Conservation (phyloP, 306 rosid genomes). For the Gillenia trifoliata region DNA sequence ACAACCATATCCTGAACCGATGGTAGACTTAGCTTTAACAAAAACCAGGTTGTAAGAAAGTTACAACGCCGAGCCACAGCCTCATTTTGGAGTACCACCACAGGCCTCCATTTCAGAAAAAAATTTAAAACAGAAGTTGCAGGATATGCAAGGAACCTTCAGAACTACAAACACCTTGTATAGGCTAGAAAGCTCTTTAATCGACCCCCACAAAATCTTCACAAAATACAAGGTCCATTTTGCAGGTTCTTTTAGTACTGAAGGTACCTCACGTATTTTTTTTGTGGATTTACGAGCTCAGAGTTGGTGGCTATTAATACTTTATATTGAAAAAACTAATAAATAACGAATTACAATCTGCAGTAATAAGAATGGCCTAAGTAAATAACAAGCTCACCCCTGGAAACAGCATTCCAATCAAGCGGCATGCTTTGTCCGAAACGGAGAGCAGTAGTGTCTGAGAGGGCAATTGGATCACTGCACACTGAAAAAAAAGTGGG, state of each 20-base stretch:
- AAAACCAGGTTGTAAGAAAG: conserved; percentile 10
- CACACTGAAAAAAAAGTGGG: conserved; percentile 62
- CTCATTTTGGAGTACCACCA: conserved; percentile 11
- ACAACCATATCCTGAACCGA: conserved; percentile 88
- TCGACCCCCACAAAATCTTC: not conserved
- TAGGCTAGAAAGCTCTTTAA: not conserved
- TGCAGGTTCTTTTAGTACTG: conserved; percentile 5
- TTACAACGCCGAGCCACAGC: conserved; percentile 10
- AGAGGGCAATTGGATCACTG: conserved; percentile 92
- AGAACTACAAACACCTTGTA: conserved; percentile 5
- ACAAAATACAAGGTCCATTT: not conserved
- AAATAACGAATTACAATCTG: not conserved
- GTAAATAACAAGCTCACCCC: conserved; percentile 55
- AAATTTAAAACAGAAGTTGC: not conserved
- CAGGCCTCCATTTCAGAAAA: conserved; percentile 3
- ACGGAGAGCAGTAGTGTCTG: conserved; percentile 92
- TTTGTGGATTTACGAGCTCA: conserved; percentile 12
- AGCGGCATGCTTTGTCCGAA: conserved; percentile 89
- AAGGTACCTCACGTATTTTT: conserved; percentile 4
- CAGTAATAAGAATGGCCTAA: not conserved
- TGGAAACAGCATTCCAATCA: conserved; percentile 98
- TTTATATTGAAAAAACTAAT: not conserved
- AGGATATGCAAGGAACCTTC: conserved; percentile 14
- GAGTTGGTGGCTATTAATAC: conserved; percentile 4
- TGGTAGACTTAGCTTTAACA: conserved; percentile 20